phyloP scores from a whole-genome alignment of 345 rosid species.

The Trapa bicornis region DNA sequence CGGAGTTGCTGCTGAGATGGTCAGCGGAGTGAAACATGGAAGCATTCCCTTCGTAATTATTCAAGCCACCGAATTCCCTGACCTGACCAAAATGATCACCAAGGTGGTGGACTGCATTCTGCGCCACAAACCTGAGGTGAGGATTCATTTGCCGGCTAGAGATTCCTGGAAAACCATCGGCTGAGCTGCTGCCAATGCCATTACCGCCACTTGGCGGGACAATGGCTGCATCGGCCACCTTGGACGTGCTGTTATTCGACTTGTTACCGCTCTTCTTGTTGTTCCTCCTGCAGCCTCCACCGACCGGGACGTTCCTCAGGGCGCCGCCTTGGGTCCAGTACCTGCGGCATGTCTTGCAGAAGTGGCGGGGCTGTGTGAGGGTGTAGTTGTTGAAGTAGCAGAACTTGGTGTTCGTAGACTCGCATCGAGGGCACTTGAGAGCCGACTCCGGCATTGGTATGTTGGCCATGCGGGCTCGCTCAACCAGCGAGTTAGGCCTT shows the following conservation, averaged over 20 bases:
- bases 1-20: slow-evolving; percentile 12
- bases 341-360: slow-evolving; percentile 47
- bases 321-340: slow-evolving; percentile 93
- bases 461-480: slow-evolving; percentile 55
- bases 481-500: slow-evolving; percentile 61
- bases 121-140: slow-evolving; percentile 6
- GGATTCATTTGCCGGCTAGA: background rate
- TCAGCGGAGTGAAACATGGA: slow-evolving; percentile 15
- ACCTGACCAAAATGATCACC: slow-evolving; percentile 16
- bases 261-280: slow-evolving; percentile 23
- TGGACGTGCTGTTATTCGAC: slow-evolving; percentile 40
- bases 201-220: background rate
- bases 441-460: slow-evolving; percentile 28
- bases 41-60: slow-evolving; percentile 25
- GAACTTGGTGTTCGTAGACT: slow-evolving; percentile 29
- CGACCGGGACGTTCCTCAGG: slow-evolving; percentile 73
- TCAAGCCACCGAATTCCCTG: slow-evolving; percentile 23
- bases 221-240: slow-evolving; percentile 14
- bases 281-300: slow-evolving; percentile 85
- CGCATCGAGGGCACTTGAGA: slow-evolving; percentile 29
- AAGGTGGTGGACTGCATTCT: slow-evolving; percentile 18
- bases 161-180: background rate
- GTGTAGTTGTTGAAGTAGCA: slow-evolving; percentile 47
- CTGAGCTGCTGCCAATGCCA: background rate
- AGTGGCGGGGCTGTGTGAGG: slow-evolving; percentile 39